These are phyloP conservation scores for Blastocystis sp. DNA, from an alignment of 352 stramenopile genomes.

Conservation along the genomic window DNA sequence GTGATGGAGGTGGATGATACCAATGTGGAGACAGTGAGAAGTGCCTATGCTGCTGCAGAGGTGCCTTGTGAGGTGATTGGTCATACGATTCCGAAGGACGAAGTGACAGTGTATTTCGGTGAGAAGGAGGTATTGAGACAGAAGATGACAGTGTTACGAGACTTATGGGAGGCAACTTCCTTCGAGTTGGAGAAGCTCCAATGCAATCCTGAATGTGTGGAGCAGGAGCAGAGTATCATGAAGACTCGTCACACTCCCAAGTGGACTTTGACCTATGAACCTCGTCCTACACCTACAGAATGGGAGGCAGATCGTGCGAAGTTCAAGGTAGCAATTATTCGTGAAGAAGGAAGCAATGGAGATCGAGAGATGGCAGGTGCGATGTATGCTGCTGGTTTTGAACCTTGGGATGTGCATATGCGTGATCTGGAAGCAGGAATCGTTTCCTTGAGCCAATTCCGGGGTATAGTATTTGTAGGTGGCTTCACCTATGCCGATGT, in stretches of 20 bases:
- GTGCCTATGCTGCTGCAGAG: constrained; percentile 74
- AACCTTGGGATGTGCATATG: constrained; percentile 93
- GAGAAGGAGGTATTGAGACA: constrained; percentile 74
- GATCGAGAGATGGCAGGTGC: constrained; percentile 94
- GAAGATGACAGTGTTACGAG: constrained; percentile 77
- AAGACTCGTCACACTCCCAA: constrained; percentile 76
- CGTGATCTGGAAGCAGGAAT: constrained; percentile 84
- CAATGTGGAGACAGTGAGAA: constrained; percentile 72
- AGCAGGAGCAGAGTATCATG: constrained; percentile 83
- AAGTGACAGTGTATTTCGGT: constrained; percentile 81
- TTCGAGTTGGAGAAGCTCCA: constrained; percentile 94
- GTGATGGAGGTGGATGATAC: constrained; percentile 84
- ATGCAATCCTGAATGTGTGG: constrained; percentile 87
- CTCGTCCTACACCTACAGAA: constrained; percentile 74
- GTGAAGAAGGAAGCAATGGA: constrained; percentile 95
- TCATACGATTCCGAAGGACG: constrained; percentile 73
- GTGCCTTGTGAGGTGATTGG: constrained; percentile 82
- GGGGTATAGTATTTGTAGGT: constrained; percentile 92
- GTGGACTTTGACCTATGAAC: constrained; percentile 67
- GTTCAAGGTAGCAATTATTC: constrained; percentile 87
- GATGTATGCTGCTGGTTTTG: constrained; percentile 92
- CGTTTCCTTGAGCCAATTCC: constrained; percentile 85
- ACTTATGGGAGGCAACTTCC: constrained; percentile 93
- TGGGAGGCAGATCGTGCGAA: constrained; percentile 68
- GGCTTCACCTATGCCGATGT: constrained; percentile 97